phyloP scores from a whole-genome alignment of 257 asterid genomes.

The Solanum bulbocastanum region DNA sequence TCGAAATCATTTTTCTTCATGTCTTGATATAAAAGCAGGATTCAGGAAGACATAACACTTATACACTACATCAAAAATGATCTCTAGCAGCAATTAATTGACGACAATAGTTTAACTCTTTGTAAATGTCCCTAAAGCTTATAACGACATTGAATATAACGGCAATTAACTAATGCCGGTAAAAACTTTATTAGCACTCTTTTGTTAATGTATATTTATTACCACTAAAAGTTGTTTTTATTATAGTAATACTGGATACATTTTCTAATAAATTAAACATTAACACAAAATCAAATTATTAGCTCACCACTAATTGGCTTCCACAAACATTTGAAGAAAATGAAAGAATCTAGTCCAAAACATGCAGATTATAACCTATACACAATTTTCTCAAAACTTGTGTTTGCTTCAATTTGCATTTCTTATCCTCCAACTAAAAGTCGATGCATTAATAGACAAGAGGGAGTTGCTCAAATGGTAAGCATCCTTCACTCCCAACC shows the following conservation, averaged over 20 bases:
- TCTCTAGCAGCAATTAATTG: too few species aligned
- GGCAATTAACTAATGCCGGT: background rate
- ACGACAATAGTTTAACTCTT: too few species aligned
- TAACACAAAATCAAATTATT: background rate
- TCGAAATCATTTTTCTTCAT: background rate
- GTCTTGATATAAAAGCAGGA: background rate
- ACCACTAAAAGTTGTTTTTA: too few species aligned
- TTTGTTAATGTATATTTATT: too few species aligned
- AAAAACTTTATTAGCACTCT: too few species aligned
- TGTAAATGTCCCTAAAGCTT: background rate
- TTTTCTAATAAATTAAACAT: background rate
- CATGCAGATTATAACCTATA: background rate
- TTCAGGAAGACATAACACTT: background rate
- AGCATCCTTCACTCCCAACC: too few species aligned
- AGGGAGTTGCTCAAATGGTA: too few species aligned
- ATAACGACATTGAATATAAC: background rate
- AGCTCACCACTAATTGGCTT: background rate
- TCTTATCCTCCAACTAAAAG: background rate
- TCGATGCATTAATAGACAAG: too few species aligned
- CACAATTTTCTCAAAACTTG: background rate
- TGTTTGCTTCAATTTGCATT: background rate
- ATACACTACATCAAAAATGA: background rate
- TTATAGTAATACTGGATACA: background rate
- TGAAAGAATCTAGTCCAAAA: background rate
- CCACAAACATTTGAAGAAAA: too few species aligned